phyloP scores from a whole-genome alignment of 257 asterid genomes.

The Solanum infundibuliforme region DNA sequence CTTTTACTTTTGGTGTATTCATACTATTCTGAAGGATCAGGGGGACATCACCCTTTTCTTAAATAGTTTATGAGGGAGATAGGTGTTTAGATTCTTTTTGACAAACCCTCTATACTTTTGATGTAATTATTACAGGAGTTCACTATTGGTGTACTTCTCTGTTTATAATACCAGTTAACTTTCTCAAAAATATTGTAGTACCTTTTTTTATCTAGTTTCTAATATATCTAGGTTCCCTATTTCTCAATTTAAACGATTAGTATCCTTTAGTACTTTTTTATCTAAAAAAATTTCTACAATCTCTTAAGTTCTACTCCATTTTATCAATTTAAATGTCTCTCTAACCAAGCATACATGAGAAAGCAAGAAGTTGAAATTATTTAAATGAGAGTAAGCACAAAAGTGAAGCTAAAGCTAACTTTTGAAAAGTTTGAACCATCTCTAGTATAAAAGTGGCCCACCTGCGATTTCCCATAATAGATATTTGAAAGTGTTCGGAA shows the following conservation, averaged over 20 bases:
- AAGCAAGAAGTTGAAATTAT: background rate
- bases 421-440: background rate
- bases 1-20: no score
- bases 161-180: background rate
- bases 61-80: no score
- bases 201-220: background rate
- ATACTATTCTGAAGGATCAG: no score
- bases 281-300: background rate
- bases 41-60: no score
- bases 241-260: background rate
- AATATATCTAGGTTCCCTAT: background rate
- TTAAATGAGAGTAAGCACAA: background rate
- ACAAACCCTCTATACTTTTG: no score
- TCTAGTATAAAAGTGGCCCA: background rate
- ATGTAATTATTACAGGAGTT: no score
- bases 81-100: no score
- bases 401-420: background rate
- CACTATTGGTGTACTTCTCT: background rate
- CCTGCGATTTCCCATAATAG: background rate
- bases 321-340: background rate
- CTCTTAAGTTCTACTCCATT: background rate
- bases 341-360: background rate
- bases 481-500: background rate
- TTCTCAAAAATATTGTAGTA: background rate
- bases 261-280: background rate